Percentiles rank a stretch among this genome's conserved stretches.
Evolutionary conservation across 805 yeast species (phyloP).

Genomic region (Wickerhamia fluorescens): DNA sequence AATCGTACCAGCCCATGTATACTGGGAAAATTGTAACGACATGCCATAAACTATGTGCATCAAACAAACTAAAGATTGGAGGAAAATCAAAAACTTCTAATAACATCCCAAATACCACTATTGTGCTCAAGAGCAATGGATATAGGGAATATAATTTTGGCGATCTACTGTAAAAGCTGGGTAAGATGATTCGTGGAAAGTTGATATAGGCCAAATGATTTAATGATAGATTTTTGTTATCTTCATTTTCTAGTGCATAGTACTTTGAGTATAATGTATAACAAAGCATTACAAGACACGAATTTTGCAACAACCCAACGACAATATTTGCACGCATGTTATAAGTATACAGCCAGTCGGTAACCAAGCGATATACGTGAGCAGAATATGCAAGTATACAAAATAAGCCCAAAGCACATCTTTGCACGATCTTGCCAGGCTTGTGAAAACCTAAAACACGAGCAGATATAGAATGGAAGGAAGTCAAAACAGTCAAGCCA

Average conservation of each 20-base stretch:
- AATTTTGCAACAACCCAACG: slow-evolving; percentile 72
- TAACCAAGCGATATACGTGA: slow-evolving; percentile 60
- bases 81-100: slow-evolving; percentile 88
- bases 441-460: slow-evolving; percentile 57
- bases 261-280: slow-evolving; percentile 25
- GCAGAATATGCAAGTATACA: slow-evolving; percentile 47
- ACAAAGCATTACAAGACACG: slow-evolving; percentile 19
- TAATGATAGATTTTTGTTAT: slow-evolving; percentile 6
- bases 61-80: slow-evolving; percentile 60
- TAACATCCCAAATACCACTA: slow-evolving; percentile 70
- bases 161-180: slow-evolving; percentile 26
- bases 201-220: slow-evolving; percentile 24
- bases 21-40: slow-evolving; percentile 58
- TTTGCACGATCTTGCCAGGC: slow-evolving; percentile 12
- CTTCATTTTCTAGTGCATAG: slow-evolving; percentile 17
- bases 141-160: slow-evolving; percentile 34
- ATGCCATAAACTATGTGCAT: slow-evolving; percentile 96
- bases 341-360: slow-evolving; percentile 86
- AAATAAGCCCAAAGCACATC: slow-evolving; percentile 29
- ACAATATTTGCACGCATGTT: slow-evolving; percentile 86
- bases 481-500: slow-evolving; percentile 76
- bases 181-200: slow-evolving; percentile 15
- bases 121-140: slow-evolving; percentile 27
- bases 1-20: slow-evolving; percentile 37
- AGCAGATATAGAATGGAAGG: slow-evolving; percentile 61